Percentiles rank a stretch among this genome's conserved stretches.
Conservation (phyloP, 768 basidiomycete genomes). For the Termitomyces sp. region DNA sequence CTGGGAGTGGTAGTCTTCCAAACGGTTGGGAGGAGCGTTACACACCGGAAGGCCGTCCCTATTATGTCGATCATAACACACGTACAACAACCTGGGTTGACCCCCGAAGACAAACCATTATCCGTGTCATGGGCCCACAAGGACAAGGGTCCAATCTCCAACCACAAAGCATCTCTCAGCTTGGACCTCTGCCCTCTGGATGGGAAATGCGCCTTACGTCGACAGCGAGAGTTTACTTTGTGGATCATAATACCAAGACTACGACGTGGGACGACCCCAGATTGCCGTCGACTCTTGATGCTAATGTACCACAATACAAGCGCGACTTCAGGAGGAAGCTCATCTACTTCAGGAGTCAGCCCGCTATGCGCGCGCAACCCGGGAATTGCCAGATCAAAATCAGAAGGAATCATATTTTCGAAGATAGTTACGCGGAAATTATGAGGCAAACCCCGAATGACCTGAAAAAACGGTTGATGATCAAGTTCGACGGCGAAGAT, state of each 20-base stretch:
- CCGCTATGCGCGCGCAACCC: slow-evolving; percentile 95
- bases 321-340: slow-evolving; percentile 99
- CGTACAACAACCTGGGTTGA: slow-evolving; percentile 99
- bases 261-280: slow-evolving; percentile 99
- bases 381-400: slow-evolving; percentile 99
- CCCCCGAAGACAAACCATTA: slow-evolving; percentile 92
- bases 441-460: slow-evolving; percentile 99
- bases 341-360: slow-evolving; percentile 98
- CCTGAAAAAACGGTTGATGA: slow-evolving; percentile 98
- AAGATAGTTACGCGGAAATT: slow-evolving; percentile 99
- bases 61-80: slow-evolving; percentile 99
- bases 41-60: slow-evolving; percentile 96
- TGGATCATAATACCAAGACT: slow-evolving; percentile 99
- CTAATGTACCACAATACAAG: slow-evolving; percentile 99
- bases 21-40: slow-evolving; percentile 99
- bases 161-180: slow-evolving; percentile 93
- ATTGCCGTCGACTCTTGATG: slow-evolving; percentile 88
- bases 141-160: slow-evolving; percentile 86
- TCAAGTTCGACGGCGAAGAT: slow-evolving; percentile 99
- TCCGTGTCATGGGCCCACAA: slow-evolving; percentile 93
- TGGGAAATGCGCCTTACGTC: slow-evolving; percentile 99
- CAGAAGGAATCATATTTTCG: slow-evolving; percentile 96
- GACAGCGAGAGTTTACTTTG: slow-evolving; percentile 98
- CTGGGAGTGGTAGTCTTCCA: slow-evolving; percentile 83
- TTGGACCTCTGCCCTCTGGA: slow-evolving; percentile 94